phyloP scores from a whole-genome alignment of 108 stramenopile genomes.

The Fragilaria crotonensis region DNA sequence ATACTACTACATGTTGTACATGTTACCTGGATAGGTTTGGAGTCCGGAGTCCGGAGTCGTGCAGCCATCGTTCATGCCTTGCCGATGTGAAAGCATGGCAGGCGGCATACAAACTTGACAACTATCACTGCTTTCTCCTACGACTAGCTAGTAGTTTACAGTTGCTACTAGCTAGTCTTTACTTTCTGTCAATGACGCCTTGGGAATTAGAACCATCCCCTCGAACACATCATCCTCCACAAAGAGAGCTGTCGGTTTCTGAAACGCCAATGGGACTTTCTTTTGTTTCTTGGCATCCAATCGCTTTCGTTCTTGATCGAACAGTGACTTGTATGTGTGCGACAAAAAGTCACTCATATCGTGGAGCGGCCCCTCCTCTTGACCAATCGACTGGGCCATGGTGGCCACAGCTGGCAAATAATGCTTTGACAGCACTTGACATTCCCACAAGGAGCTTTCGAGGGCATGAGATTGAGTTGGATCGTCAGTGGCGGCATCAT shows the following conservation, averaged over 20 bases:
- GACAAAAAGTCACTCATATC: slow-evolving; percentile 75
- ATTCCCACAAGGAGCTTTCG: slow-evolving; percentile 89
- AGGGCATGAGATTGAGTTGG: slow-evolving; percentile 59
- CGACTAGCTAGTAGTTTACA: too few species aligned
- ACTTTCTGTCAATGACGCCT: too few species aligned
- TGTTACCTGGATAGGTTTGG: too few species aligned
- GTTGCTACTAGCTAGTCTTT: too few species aligned
- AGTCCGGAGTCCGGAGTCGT: too few species aligned
- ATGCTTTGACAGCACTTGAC: slow-evolving; percentile 78
- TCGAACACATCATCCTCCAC: slow-evolving; percentile 50
- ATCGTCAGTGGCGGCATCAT: slow-evolving; percentile 57
- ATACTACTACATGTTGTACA: too few species aligned
- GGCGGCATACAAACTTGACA: too few species aligned
- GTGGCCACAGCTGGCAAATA: slow-evolving; percentile 82
- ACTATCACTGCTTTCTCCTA: too few species aligned
- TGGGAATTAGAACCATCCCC: too few species aligned
- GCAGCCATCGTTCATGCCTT: too few species aligned
- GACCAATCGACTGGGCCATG: slow-evolving; percentile 70
- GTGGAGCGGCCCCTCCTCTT: slow-evolving; percentile 52
- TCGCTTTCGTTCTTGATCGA: slow-evolving; percentile 73
- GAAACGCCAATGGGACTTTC: slow-evolving; percentile 60
- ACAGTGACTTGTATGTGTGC: slow-evolving; percentile 79
- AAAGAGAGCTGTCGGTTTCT: slow-evolving; percentile 54
- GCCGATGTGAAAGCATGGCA: too few species aligned
- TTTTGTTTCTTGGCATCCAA: slow-evolving; percentile 21